A percentile compares a stretch with the other conserved stretches of the same genome.
Evolutionary conservation across 2,329 filamentous ascomycete genomes (phyloP).

Genomic region (Gliomastix tumulicola): DNA sequence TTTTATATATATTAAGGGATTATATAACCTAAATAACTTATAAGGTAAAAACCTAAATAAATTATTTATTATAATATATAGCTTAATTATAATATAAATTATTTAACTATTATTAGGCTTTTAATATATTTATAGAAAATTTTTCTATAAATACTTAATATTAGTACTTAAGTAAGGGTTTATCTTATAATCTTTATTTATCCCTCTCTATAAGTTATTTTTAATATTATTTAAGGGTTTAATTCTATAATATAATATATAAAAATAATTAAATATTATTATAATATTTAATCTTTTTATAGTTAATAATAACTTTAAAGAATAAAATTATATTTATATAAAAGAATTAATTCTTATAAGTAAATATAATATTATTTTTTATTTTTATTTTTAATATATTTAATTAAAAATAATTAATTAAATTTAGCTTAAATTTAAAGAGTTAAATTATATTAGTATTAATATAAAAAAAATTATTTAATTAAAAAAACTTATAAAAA

Average conservation of each 20-base stretch:
- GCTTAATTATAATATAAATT: neutral
- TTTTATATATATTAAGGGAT: neutral
- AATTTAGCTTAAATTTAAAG: neutral
- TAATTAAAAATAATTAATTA: neutral
- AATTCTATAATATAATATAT: too few species aligned
- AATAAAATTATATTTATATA: too few species aligned
- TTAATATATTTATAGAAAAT: neutral
- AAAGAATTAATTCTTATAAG: neutral
- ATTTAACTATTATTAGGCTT: neutral
- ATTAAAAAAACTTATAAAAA: neutral
- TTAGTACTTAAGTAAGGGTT: neutral
- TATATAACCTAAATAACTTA: too few species aligned
- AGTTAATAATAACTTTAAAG: constrained; percentile 1
- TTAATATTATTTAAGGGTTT: constrained; percentile 1
- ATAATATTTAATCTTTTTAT: neutral
- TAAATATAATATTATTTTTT: neutral
- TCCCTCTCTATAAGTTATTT: neutral
- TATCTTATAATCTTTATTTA: neutral
- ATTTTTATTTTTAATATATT: constrained; percentile 1
- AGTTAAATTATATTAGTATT: neutral
- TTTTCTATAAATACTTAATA: neutral
- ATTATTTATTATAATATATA: neutral
- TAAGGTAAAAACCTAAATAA: too few species aligned
- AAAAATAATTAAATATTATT: constrained; percentile 2
- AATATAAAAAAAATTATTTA: constrained; percentile 1